Conservation (phyloP, 208 protist species). For the Trypanosoma platydactyli region DNA sequence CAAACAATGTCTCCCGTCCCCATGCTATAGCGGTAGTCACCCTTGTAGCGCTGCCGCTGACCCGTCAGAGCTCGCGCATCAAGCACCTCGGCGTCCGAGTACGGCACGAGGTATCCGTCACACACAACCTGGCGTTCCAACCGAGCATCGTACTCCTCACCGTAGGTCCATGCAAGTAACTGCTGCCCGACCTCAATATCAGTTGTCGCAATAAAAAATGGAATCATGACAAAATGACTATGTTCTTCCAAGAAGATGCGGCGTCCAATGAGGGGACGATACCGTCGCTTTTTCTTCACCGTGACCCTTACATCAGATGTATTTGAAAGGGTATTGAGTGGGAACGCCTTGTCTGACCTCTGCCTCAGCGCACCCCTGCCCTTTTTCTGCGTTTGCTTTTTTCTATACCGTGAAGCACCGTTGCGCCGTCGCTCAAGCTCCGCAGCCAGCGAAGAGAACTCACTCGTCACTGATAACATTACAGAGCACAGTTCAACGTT, state of each 20-base stretch:
- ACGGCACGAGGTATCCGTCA: slow-evolving; percentile 61
- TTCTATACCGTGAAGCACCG: neutral
- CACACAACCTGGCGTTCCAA: slow-evolving; percentile 75
- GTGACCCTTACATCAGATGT: slow-evolving; percentile 12
- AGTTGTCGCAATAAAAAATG: slow-evolving; percentile 79
- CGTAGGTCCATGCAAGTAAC: slow-evolving; percentile 88
- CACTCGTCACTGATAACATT: slow-evolving; percentile 69
- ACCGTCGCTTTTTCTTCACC: slow-evolving; percentile 25
- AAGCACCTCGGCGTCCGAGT: slow-evolving; percentile 58
- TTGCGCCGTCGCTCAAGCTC: slow-evolving; percentile 16
- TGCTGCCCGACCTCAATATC: slow-evolving; percentile 64
- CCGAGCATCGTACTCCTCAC: slow-evolving; percentile 85
- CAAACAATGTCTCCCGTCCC: slow-evolving; percentile 75
- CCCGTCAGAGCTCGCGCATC: slow-evolving; percentile 31
- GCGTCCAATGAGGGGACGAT: slow-evolving; percentile 20
- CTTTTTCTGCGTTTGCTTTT: neutral
- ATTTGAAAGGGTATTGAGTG: neutral
- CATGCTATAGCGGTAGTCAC: slow-evolving; percentile 79
- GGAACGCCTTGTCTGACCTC: neutral
- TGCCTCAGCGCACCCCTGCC: neutral
- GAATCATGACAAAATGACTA: slow-evolving; percentile 69
- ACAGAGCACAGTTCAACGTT: slow-evolving; percentile 86
- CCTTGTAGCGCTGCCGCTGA: slow-evolving; percentile 68
- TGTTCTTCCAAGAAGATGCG: slow-evolving; percentile 56
- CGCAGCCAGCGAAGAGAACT: slow-evolving; percentile 37